Percentiles rank a stretch among this genome's conserved stretches.
These are phyloP conservation scores for Fusarium buxicola DNA, from an alignment of 2,329 filamentous ascomycete species.

Conservation along the genomic window DNA sequence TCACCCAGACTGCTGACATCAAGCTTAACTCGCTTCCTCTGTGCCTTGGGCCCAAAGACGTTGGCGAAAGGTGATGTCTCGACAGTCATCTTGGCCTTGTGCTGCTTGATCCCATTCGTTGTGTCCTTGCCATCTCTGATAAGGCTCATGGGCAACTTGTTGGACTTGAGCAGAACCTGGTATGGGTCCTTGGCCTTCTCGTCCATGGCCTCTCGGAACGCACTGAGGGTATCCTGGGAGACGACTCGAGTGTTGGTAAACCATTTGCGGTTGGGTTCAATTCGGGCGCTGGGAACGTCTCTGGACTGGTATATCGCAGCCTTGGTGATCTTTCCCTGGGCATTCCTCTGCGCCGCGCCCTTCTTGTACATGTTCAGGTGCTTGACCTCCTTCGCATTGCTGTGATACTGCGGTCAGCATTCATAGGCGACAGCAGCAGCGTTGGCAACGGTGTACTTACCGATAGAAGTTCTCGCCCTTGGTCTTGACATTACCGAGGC, in stretches of 20 bases:
- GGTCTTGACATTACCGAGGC: constrained; percentile 88
- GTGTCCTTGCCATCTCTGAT: constrained; percentile 79
- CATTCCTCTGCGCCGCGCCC: constrained; percentile 84
- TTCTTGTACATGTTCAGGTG: constrained; percentile 91
- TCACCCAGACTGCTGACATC: constrained; percentile 85
- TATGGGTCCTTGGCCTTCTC: constrained; percentile 93
- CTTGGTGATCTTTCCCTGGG: constrained; percentile 84
- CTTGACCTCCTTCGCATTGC: constrained; percentile 87
- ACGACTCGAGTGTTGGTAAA: constrained; percentile 94
- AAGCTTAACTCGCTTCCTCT: constrained; percentile 92
- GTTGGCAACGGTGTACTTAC: constrained; percentile 54
- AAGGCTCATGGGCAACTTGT: constrained; percentile 96
- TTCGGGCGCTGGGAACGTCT: constrained; percentile 83
- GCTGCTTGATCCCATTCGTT: constrained; percentile 88
- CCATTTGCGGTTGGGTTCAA: constrained; percentile 98
- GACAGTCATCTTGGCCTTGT: constrained; percentile 92
- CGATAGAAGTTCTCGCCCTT: constrained; percentile 99
- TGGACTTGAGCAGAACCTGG: constrained; percentile 93
- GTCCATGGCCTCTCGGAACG: constrained; percentile 92
- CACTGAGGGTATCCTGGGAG: constrained; percentile 85
- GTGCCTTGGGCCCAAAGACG: constrained; percentile 93
- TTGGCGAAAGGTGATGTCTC: constrained; percentile 87
- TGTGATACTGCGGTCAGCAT: constrained; percentile 40
- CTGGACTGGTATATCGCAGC: constrained; percentile 86
- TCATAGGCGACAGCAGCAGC: background rate